Evolutionary conservation across 306 rosid genomes (phyloP), one percentile per base, ranked within the genome.

Genomic region (Phaseolus lunatus): DNA sequence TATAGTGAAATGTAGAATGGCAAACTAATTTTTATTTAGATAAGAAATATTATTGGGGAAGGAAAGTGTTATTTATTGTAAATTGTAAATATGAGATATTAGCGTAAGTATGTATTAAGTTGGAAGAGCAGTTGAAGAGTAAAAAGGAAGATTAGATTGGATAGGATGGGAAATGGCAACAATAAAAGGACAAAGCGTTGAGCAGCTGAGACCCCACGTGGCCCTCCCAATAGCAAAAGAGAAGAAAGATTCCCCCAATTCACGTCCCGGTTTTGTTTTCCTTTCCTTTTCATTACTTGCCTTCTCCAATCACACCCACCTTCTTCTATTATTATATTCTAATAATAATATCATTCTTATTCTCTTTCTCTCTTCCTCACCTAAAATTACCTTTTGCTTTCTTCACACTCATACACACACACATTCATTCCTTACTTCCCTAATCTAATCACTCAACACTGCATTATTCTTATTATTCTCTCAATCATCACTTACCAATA

Each of bases 191-290:
- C 90, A 86, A 84, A 81, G 83, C 33, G 72, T 19, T 63, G 48
- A 50, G 70, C 73, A 31, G 52, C 67, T 9, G 12, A 24, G 72
- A 76, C 73, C 85, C 88, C 87, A 81, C 75, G 49, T 48, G 24
- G 6, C 54, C 71, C 22, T 58, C 45, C 50, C 80, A 20, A 41
- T 43, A 24, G 16, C 39, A 3, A 27, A 44, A 41, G 53, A 24
- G 48, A 5, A 27, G n/a, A 47, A 76, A 67, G 85, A 89, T 88
- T 86, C 67, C 92, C 88, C 20, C 68, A 68, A 84, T 87, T 75
- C 77, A 52, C 88, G 78, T 77, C 64, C 15, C 57, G 20, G 31
- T 64, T 16, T 4, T 3, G n/a, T 61, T 61, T 15, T 18, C 26
- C 15, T 35, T 64, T 37, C 61, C 49, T 61, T 54, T 37, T 66